Base-by-base conservation (phyloP, 2,329 filamentous ascomycete species). In the Cadophora luteo-olivacea region DNA sequence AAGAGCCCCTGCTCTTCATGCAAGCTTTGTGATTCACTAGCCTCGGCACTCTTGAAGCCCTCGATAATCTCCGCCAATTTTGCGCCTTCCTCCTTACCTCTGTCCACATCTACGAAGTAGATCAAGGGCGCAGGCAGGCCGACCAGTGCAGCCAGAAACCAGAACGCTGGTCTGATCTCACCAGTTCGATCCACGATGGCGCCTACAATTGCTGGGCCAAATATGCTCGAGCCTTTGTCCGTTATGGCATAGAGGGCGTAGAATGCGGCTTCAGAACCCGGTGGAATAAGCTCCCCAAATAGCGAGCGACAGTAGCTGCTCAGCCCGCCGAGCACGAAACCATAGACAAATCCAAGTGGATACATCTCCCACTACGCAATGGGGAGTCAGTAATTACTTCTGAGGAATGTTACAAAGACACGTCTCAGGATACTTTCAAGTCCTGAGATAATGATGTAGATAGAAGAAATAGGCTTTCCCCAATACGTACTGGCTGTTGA, bases 351-450 rank as follows among this genome's bases (percentile, higher is more conserved):
- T 0, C 93, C 94, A 0, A 99, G 82, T 0, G 93, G 92, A 75
- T 96, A 98, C 93, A 99, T 97, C 75, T 99, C 96, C 92, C 94
- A 97, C n/a, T n/a, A n/a, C n/a, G n/a, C n/a, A n/a, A n/a, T n/a
- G n/a, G n/a, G n/a, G n/a, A n/a, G n/a, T n/a, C n/a, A n/a, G n/a
- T n/a, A n/a, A n/a, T n/a, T n/a, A n/a, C n/a, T n/a, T n/a, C n/a
- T n/a, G n/a, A n/a, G n/a, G n/a, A n/a, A n/a, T n/a, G n/a, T n/a
- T n/a, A n/a, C n/a, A n/a, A n/a, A n/a, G n/a, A n/a, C n/a, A n/a
- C n/a, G n/a, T n/a, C n/a, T n/a, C n/a, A n/a, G n/a, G n/a, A n/a
- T n/a, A n/a, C n/a, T n/a, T n/a, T n/a, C n/a, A n/a, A n/a, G n/a
- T n/a, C n/a, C n/a, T n/a, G n/a, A n/a, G n/a, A n/a, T n/a, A n/a